phyloP scores from a whole-genome alignment of 208 protist genomes.

The Wallacemonas sp. region DNA sequence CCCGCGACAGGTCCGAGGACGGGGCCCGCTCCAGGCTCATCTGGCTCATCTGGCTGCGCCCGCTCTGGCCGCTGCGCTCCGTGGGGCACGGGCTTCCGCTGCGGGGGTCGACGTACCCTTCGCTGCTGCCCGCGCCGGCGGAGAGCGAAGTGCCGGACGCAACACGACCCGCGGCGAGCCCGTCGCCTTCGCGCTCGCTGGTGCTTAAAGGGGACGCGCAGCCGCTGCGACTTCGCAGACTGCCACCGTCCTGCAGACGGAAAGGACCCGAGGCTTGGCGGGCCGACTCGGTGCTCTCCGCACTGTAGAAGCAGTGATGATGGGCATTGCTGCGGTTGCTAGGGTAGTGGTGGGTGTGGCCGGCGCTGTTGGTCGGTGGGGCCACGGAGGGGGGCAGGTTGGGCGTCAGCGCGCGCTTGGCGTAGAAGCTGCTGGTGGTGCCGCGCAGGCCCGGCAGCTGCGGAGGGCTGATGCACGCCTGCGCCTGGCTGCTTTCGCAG shows the following conservation, averaged over 20 bases:
- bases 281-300: background rate
- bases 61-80: background rate
- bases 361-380: background rate
- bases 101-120: background rate
- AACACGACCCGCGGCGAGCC: background rate
- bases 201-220: background rate
- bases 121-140: background rate
- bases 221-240: constrained; percentile 5
- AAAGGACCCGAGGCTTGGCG: background rate
- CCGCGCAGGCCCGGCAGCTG: constrained; percentile 13
- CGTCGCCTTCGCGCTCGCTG: background rate
- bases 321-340: background rate
- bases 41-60: no score
- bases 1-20: background rate
- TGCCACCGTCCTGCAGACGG: background rate
- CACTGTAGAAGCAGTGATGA: background rate
- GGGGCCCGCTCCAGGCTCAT: background rate
- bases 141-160: background rate
- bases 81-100: background rate
- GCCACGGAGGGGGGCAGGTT: background rate
- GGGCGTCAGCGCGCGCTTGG: constrained; percentile 17
- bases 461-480: constrained; percentile 3
- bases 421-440: constrained; percentile 24
- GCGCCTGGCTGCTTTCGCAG: background rate
- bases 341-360: background rate